Conservation (phyloP, 108 stramenopile species). For the Cylindrotheca closterium region DNA sequence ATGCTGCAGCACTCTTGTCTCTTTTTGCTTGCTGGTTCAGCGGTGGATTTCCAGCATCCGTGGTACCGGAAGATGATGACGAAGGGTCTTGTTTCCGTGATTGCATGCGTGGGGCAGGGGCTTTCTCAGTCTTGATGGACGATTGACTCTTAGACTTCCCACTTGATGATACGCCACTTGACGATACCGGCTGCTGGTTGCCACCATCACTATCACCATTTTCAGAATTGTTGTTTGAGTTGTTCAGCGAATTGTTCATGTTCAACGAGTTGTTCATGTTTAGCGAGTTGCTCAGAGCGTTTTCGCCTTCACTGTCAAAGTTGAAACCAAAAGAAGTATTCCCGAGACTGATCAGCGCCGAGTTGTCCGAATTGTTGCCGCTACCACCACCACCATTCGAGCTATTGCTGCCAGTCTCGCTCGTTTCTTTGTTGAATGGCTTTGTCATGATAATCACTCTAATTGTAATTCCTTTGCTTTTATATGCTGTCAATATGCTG, state of each 20-base stretch:
- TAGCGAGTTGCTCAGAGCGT: no score
- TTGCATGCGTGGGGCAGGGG: no score
- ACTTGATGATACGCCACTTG: no score
- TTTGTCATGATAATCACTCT: no score
- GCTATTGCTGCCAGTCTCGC: constrained; percentile 6
- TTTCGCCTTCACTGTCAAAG: constrained; percentile 62
- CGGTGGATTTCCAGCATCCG: no score
- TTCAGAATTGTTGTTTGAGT: constrained; percentile 21
- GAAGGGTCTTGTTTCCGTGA: no score
- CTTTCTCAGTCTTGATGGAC: no score
- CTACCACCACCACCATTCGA: constrained; percentile 34
- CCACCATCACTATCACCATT: constrained; percentile 21
- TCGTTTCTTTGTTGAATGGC: neutral
- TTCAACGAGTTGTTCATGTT: constrained; percentile 12
- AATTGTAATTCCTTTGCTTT: no score
- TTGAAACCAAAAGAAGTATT: constrained; percentile 71
- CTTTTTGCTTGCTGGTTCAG: no score
- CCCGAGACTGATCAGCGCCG: constrained; percentile 54
- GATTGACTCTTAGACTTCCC: no score
- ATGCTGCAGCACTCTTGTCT: neutral
- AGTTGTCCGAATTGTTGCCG: constrained; percentile 73
- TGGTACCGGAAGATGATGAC: no score
- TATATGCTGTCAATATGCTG: no score
- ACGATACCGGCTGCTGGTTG: neutral
- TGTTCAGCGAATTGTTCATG: constrained; percentile 15